Evolutionary conservation across 1,139 yeast genomes (phyloP).

Genomic region (Diutina pseudorugosa): DNA sequence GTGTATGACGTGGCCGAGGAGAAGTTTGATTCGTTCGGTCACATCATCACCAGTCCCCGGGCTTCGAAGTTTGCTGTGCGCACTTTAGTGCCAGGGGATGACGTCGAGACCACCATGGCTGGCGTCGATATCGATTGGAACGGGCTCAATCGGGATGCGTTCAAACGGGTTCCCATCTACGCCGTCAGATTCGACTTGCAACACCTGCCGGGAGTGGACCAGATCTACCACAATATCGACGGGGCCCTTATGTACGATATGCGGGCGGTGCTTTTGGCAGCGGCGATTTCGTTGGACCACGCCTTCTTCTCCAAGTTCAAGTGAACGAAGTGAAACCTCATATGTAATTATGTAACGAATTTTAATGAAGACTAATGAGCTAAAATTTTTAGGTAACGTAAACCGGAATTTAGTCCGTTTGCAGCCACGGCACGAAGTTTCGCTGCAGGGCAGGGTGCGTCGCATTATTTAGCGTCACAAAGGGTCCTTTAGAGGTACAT

Average conservation of each 20-base stretch:
- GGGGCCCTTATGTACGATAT: not conserved
- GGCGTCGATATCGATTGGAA: slow-evolving; percentile 3
- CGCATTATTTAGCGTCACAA: not conserved
- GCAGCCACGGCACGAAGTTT: not conserved
- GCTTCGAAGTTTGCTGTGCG: not conserved
- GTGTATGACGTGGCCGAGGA: not conserved
- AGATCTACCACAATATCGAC: slow-evolving; percentile 1
- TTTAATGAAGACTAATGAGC: no score
- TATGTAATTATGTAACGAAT: not conserved
- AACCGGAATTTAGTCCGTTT: no score
- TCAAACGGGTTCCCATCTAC: not conserved
- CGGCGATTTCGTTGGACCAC: slow-evolving; percentile 1
- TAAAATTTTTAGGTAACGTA: no score
- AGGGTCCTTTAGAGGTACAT: no score
- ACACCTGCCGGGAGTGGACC: not conserved
- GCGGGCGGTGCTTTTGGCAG: slow-evolving; percentile 1
- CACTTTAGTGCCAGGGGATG: not conserved
- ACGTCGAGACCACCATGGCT: not conserved
- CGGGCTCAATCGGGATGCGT: not conserved
- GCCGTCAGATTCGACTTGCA: not conserved
- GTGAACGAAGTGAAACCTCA: no score
- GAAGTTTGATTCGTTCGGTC: not conserved
- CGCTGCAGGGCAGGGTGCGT: not conserved
- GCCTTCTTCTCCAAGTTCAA: not conserved
- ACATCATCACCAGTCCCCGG: not conserved